Conservation (phyloP, 192 early-diverging fungal species). For the Backusella mclennaniae region DNA sequence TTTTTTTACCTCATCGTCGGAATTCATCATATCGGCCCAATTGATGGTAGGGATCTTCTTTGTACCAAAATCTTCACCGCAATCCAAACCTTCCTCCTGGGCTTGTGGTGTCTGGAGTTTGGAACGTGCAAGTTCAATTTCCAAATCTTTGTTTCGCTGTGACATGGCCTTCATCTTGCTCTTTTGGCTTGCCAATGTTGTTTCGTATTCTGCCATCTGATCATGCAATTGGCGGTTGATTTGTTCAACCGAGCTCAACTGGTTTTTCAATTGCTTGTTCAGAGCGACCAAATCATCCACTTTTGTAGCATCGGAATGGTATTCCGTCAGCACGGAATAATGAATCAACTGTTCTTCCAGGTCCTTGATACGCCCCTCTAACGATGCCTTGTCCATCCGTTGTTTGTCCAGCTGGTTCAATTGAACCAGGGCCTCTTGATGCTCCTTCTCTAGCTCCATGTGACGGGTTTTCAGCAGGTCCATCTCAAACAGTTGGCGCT, state of each 20-base stretch:
- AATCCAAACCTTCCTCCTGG: background rate
- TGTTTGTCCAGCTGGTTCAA: background rate
- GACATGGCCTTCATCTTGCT: background rate
- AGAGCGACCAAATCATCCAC: background rate
- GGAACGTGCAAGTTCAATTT: background rate
- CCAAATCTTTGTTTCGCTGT: background rate
- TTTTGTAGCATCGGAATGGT: background rate
- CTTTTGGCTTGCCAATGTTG: background rate
- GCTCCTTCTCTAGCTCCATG: constrained; percentile 1
- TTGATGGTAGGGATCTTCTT: background rate
- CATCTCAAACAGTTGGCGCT: constrained; percentile 4
- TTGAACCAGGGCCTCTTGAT: background rate
- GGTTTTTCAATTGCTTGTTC: background rate
- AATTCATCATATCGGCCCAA: constrained; percentile 22
- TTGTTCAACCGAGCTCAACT: background rate
- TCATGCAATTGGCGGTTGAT: constrained; percentile 3
- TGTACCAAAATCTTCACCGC: constrained; percentile 3
- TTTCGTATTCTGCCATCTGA: background rate
- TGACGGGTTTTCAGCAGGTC: background rate
- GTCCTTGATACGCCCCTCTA: background rate
- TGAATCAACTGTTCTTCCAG: background rate
- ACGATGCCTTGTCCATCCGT: background rate
- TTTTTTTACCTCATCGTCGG: constrained; percentile 9
- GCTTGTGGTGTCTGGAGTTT: background rate
- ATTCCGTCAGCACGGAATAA: background rate